phyloP scores from a whole-genome alignment of 2,329 filamentous ascomycete species.

The Alternaria sp. region DNA sequence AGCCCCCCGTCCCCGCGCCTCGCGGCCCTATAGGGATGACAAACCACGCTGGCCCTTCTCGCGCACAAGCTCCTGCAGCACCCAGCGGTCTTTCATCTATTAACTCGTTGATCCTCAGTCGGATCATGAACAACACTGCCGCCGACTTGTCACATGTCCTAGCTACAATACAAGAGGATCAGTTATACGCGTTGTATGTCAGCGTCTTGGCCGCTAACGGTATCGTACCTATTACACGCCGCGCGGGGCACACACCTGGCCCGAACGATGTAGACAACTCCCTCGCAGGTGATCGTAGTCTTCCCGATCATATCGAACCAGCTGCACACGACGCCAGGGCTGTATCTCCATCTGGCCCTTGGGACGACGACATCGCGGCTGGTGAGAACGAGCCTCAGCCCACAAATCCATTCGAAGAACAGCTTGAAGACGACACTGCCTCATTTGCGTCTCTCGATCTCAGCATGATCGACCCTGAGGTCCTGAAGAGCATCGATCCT shows the following conservation, averaged over 20 bases:
- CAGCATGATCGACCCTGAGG: background rate
- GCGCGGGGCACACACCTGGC: background rate
- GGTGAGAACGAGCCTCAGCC: background rate
- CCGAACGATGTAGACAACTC: background rate
- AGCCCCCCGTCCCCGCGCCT: fast-evolving
- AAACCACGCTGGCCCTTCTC: background rate
- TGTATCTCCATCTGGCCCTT: background rate
- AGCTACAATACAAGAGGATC: background rate
- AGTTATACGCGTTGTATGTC: background rate
- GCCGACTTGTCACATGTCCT: background rate
- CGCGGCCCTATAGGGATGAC: background rate
- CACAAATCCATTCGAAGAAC: background rate
- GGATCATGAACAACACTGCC: background rate
- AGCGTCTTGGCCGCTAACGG: background rate
- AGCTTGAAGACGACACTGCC: background rate
- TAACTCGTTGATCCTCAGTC: background rate
- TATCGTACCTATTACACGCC: background rate
- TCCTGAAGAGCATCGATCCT: background rate
- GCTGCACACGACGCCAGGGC: background rate
- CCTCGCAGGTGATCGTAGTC: background rate
- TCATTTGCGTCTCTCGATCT: background rate
- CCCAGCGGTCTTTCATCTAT: background rate
- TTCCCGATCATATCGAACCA: background rate
- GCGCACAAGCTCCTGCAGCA: background rate
- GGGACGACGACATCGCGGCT: background rate